Base-by-base conservation (phyloP, 2,329 filamentous ascomycete species). In the Pestalotiopsis sp. region DNA sequence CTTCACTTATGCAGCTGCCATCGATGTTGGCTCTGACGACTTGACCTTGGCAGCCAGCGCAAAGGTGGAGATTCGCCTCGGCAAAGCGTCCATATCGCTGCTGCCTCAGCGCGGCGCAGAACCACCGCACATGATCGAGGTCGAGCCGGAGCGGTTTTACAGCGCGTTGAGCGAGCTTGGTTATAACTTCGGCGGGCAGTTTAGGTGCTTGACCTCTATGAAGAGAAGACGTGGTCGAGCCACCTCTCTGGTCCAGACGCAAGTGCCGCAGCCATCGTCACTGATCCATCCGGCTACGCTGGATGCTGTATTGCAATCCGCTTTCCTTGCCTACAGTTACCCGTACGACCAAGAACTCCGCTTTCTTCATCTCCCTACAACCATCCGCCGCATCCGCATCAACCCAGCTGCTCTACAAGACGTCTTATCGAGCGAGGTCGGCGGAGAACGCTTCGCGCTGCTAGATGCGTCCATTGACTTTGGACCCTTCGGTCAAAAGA, bases 231-330 rank as follows among this genome's bases (percentile, higher is more conserved):
- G 49, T 25, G 67, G 67, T 9, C 12, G n/a, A 9, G 12, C 67
- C 3, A 63, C 59, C 14, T 64, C 39, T 31, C 14, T 68, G 13
- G 59, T 45, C 41, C 25, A 39, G 38, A 39, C 27, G 4, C 6
- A 39, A 38, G 27, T 25, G 20, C n/a, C 12, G 25, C 14, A 56
- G 20, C 2, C 20, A 39, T 11, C 17, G 60, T 27, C 57, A 4
- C 14, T 45, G 4, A 59, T 78, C 7, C 77, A 80, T 66, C 79
- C 79, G 1, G 73, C 70, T 0, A 57, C 70, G 13, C 69, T 80
- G 1, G 79, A 81, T 59, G 73, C 71, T 17, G 75, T 75, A 1
- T 70, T 81, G 14, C 79, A 81, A 63, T 70, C 74, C 0, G 69
- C 76, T 20, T 59, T 79, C 23, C 71, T 75, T 2, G 79, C 80